Evolutionary conservation across 192 early-diverging fungal genomes (phyloP), one percentile per base, ranked within the genome.

Genomic region (Coemansia sp.): DNA sequence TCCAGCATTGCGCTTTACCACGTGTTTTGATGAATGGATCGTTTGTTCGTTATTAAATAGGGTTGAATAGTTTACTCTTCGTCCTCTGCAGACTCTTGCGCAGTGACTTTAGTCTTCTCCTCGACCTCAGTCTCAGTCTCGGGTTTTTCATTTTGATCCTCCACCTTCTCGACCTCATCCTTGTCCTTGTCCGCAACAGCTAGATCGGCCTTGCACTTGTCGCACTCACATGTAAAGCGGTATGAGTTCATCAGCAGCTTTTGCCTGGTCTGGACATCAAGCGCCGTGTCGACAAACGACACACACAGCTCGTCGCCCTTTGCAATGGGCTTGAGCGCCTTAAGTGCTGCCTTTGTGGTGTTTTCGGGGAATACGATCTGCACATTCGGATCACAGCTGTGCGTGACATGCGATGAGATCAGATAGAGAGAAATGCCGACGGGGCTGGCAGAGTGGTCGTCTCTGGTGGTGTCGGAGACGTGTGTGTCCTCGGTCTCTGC

Each of bases 371-470:
- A 91, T 25, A 57, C 74, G 40, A 87, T 64, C 70, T 85, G 67
- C 27, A 72, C 82, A 57, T 86, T 89, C 20, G 89, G 88, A 19
- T 83, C 79, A 71, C 90, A 95, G 53, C 84, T 82, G 72, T 95
- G 90, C 9, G 84, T 70, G 59, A 93, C 74, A 64, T 89, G 87
- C 17, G 87, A 83, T 19, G 87, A 74, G 31, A 88, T 87, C 65
- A 86, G 82, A 74, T 94, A 94, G 59, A 93, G 83, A 52, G 84
- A 86, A 30, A 86, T 74, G 11, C 89, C 93, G 45, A 82, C 84
- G 40, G 83, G 44, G 65, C 67, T 68, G 60, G 70, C 36, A n/a
- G 68, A 50, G 55, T 66, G 73, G 63, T 79, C 70, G 64, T 75
- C 54, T 31, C 81, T 75, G 57, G 67, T 67, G 13, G 72, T 67